A percentile compares a stretch with the other conserved stretches of the same genome.
phyloP scores from a whole-genome alignment of 768 basidiomycete species.

The Lactifluus subvellereus region DNA sequence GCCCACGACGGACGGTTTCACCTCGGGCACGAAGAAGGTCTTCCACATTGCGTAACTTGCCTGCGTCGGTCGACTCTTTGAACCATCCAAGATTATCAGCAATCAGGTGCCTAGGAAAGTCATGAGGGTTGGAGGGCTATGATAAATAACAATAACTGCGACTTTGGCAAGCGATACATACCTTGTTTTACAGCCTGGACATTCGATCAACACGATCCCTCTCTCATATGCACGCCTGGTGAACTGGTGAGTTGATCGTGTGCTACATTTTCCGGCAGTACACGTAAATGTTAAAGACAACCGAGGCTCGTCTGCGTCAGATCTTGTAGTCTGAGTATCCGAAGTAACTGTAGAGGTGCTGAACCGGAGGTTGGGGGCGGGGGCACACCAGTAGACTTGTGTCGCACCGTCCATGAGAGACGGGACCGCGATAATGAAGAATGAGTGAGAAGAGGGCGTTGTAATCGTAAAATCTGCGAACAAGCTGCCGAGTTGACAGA shows the following conservation, averaged over 20 bases:
- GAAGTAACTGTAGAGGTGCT: constrained; percentile 1
- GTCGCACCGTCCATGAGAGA: constrained; percentile 6
- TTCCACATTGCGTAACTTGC: constrained; percentile 73
- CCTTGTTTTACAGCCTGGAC: constrained; percentile 87
- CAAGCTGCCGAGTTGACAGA: constrained; percentile 1
- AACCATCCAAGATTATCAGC: constrained; percentile 94
- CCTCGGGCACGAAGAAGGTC: constrained; percentile 74
- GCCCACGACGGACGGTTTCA: constrained; percentile 52
- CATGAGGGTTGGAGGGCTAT: neutral
- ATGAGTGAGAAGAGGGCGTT: neutral
- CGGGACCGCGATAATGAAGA: neutral
- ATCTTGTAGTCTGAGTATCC: constrained; percentile 25
- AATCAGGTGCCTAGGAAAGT: constrained; percentile 58
- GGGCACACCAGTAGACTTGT: constrained; percentile 1
- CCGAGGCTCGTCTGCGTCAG: constrained; percentile 48
- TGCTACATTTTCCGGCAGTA: constrained; percentile 64
- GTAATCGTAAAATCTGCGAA: constrained; percentile 3
- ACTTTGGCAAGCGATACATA: constrained; percentile 34
- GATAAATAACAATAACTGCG: neutral
- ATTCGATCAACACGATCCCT: constrained; percentile 88
- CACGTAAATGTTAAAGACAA: constrained; percentile 84
- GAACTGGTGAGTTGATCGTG: constrained; percentile 85
- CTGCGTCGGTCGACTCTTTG: constrained; percentile 69
- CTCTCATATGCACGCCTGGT: constrained; percentile 76
- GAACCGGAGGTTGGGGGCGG: constrained; percentile 7